Base-by-base conservation (phyloP, 2,329 filamentous ascomycete genomes). In the Claviceps pazoutovae region DNA sequence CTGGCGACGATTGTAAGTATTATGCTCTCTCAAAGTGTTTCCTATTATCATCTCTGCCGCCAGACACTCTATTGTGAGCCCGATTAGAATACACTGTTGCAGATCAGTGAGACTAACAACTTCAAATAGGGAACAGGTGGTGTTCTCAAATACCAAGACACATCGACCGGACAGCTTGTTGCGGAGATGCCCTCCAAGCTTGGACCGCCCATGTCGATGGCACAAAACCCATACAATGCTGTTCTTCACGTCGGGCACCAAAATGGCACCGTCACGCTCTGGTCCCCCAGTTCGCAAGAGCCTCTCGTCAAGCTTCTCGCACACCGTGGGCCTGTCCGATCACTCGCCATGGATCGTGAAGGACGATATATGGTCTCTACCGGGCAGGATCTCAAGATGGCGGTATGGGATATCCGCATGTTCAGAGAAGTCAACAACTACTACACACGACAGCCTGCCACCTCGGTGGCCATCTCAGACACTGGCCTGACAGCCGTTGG, bases 341-440 rank as follows among this genome's bases (percentile, higher is more conserved):
- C 86, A 11, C 66, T 96, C 48, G 87, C 88, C 2, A 76, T 97
- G 43, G 91, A 98, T 64, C 79, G 90, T 54, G 86, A 91, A 65
- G 93, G 93, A 21, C 81, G 86, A 53, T 98, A 96, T 71, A 96
- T 97, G 91, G 88, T 95, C 11, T 88, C 89, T 3, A 84, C 88
- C 0, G 91, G 90, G 1, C 88, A 95, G 64, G 91, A 96, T 65
- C 75, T 82, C 58, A 88, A 86, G 64, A 94, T 95, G 86, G 82
- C 86, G n/a, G 83, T 95, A 13, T 96, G 91, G 89, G 91, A 97
- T 64, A 84, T 97, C 56, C 82, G 91, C 44, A 95, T 88, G 78
- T 93, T 94, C 73, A 88, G 86, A 60, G 88, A 95, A 63, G 84
- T 98, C 26, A 87, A 93, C 70, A 88, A 78, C 59, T 97, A 97